These are phyloP conservation scores for Lenzites betulinus DNA, from an alignment of 768 basidiomycete species.

Conservation along the genomic window DNA sequence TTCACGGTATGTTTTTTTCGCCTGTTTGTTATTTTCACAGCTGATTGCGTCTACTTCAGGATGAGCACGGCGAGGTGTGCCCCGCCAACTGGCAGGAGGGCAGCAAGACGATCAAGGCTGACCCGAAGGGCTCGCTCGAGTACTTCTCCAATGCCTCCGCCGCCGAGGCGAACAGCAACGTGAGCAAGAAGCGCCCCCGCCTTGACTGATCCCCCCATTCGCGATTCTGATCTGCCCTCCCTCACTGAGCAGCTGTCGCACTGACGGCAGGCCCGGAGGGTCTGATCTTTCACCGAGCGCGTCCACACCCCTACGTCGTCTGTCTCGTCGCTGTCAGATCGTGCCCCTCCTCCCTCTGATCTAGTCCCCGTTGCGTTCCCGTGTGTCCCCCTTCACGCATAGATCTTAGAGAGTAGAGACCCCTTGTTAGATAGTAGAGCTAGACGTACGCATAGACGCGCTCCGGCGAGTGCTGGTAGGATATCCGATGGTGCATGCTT, in stretches of 20 bases:
- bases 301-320: neutral
- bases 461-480: conserved; percentile 13
- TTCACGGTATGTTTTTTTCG: conserved; percentile 58
- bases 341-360: conserved; percentile 22
- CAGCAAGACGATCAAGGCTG: conserved; percentile 78
- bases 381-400: conserved; percentile 6
- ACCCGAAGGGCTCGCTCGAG: conserved; percentile 70
- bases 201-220: conserved; percentile 40
- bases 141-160: conserved; percentile 54
- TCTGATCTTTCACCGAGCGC: conserved; percentile 21
- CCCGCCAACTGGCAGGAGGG: conserved; percentile 90
- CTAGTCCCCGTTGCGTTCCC: conserved; percentile 11
- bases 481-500: conserved; percentile 5
- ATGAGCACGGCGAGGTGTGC: conserved; percentile 90
- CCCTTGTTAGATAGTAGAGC: conserved; percentile 11
- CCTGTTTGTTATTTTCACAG: neutral
- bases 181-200: conserved; percentile 60
- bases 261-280: conserved; percentile 19
- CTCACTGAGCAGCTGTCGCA: conserved; percentile 22
- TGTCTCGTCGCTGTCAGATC: conserved; percentile 19
- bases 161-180: conserved; percentile 39
- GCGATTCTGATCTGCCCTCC: conserved; percentile 23
- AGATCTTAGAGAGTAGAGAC: conserved; percentile 19
- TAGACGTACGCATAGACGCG: conserved; percentile 7
- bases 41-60: conserved; percentile 43